Conservation (phyloP, 306 rosid species). For the Sesbania bispinosa region DNA sequence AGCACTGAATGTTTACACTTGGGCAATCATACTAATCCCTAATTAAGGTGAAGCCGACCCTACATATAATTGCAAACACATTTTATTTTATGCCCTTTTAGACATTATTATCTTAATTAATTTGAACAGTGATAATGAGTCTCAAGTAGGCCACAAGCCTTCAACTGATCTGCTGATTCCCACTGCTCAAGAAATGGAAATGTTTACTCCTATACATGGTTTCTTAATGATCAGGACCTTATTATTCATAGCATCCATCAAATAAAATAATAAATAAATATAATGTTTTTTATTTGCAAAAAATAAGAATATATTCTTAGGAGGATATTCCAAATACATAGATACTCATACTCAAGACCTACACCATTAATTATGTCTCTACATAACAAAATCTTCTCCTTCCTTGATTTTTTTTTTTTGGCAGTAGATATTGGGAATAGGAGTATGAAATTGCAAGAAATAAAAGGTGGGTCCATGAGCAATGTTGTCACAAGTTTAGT, state of each 20-base stretch:
- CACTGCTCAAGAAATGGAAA: constrained; percentile 55
- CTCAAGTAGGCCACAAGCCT: neutral
- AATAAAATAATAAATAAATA: too few relatives aligned
- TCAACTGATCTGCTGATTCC: constrained; percentile 25
- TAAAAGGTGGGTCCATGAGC: constrained; percentile 18
- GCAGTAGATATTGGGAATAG: neutral
- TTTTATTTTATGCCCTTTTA: neutral
- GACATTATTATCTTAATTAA: too few relatives aligned
- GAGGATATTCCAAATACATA: neutral
- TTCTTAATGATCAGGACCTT: constrained; percentile 2
- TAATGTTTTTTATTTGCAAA: neutral
- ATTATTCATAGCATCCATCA: neutral
- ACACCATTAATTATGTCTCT: neutral
- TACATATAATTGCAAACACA: neutral
- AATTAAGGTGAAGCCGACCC: neutral
- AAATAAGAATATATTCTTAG: neutral
- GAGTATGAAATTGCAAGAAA: constrained; percentile 10
- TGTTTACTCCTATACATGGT: constrained; percentile 22
- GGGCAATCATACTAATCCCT: too few relatives aligned
- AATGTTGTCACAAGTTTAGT: constrained; percentile 13
- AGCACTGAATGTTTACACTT: too few relatives aligned
- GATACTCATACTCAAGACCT: neutral
- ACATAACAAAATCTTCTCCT: neutral
- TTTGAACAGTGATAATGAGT: neutral
- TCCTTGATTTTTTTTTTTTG: neutral